These are phyloP conservation scores for Tetradesmus obliquus DNA, from an alignment of 139 green algal genomes.

Conservation along the genomic window DNA sequence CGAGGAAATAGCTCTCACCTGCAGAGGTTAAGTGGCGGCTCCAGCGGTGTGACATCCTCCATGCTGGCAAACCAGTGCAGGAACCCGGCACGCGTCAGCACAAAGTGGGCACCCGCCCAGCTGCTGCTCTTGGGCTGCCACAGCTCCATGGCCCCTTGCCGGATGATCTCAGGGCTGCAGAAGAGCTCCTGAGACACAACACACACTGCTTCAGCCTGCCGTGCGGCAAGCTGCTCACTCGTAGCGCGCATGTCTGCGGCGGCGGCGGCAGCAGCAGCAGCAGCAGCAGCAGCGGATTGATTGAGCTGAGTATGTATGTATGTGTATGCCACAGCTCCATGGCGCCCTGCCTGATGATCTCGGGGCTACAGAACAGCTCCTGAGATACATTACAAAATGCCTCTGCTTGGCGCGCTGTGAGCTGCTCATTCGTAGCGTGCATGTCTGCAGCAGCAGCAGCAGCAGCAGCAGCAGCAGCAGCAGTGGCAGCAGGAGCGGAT, in stretches of 20 bases:
- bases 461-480: no score
- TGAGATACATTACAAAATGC: no score
- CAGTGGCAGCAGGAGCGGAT: no score
- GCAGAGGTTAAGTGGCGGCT: slow-evolving; percentile 58
- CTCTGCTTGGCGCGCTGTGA: no score
- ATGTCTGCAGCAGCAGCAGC: no score
- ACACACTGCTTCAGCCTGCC: slow-evolving; percentile 68
- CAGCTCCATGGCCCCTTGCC: slow-evolving; percentile 69
- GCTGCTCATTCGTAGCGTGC: no score
- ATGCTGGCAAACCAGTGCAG: slow-evolving; percentile 53
- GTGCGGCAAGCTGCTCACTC: slow-evolving; percentile 58
- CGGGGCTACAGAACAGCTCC: no score
- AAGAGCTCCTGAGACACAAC: slow-evolving; percentile 71
- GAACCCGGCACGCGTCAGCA: slow-evolving; percentile 75
- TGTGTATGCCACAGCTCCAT: no score
- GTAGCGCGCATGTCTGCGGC: slow-evolving; percentile 39
- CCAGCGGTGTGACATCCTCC: slow-evolving; percentile 38
- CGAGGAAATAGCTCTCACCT: background rate
- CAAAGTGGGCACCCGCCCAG: slow-evolving; percentile 71
- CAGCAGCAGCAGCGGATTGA: background rate
- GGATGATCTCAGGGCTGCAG: slow-evolving; percentile 76
- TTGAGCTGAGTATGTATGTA: background rate
- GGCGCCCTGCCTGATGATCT: no score
- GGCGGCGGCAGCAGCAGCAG: slow-evolving; percentile 37
- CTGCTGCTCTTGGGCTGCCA: slow-evolving; percentile 50